Evolutionary conservation across 805 yeast genomes (phyloP).

Genomic region (Yamadazyma philogaea): DNA sequence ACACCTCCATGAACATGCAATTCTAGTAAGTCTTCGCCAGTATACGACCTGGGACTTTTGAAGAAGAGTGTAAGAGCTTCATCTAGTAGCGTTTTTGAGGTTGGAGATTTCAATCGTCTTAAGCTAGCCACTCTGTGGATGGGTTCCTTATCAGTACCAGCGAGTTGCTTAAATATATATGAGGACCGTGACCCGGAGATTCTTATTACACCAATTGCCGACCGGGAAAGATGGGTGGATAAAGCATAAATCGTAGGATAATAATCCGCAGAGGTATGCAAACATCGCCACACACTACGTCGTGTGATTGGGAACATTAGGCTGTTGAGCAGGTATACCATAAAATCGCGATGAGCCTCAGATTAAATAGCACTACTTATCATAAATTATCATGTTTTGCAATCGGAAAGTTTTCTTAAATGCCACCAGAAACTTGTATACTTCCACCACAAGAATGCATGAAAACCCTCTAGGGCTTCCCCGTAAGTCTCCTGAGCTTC

Average conservation of each 20-base stretch:
- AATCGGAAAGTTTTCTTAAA: background rate
- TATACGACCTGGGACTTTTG: conserved; percentile 71
- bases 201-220: conserved; percentile 86
- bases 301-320: background rate
- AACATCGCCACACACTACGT: background rate
- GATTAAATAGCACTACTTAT: background rate
- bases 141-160: conserved; percentile 39
- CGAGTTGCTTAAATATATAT: conserved; percentile 45
- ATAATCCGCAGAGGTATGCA: background rate
- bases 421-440: background rate
- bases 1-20: conserved; percentile 93
- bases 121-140: conserved; percentile 55
- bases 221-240: conserved; percentile 74
- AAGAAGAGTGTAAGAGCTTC: conserved; percentile 73
- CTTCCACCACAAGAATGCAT: conserved; percentile 16
- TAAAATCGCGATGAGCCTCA: conserved; percentile 3
- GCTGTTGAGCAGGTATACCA: background rate
- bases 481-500: conserved; percentile 25
- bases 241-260: conserved; percentile 83
- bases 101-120: conserved; percentile 51
- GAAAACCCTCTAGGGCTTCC: conserved; percentile 45
- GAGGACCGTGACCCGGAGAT: conserved; percentile 69
- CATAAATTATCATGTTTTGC: background rate
- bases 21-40: conserved; percentile 90
- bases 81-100: conserved; percentile 52